Base-by-base conservation (phyloP, 2,329 filamentous ascomycete genomes). In the Neofusicoccum kwambonambiense region DNA sequence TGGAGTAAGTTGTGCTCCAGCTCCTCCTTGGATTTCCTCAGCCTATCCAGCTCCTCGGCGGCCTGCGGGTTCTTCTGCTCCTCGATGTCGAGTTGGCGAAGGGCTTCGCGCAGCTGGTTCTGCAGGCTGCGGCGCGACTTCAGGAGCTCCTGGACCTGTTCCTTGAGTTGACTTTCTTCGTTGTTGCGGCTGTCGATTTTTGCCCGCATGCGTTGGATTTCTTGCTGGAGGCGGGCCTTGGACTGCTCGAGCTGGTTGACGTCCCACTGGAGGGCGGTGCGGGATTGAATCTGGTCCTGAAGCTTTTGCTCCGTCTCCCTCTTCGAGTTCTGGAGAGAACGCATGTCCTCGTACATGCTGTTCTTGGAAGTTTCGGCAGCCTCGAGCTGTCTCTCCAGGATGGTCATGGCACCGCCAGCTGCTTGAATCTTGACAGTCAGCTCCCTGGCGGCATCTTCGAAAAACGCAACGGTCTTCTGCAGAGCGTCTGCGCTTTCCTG, bases 181-280 rank as follows among this genome's bases (percentile, higher is more conserved):
- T 65, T 64, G 22, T 72, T 68, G 3, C 69, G 67, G 15, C 54
- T 62, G 4, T 70, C 66, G 13, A 75, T 64, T 41, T 69, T 69
- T 9, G 49, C 63, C 41, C 72, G 68, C 47, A 74, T 61, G 6
- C 54, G 60, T 4, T 52, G 56, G 11, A 74, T 31, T n/a, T 70
- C 68, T 17, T 68, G 68, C 58, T 75, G 68, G 12, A 76, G 47
- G 4, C 61, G 58, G 12, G 64, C 56, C 7, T 67, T 70, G 12
- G 68, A 67, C 3, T 57, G 62, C 56, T 76, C 72, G 17, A 74
- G 64, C 58, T 74, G 69, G 37, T 70, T 65, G 19, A 75, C 66
- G n/a, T 70, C 47, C 47, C 47, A 56, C 15, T 62, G 41, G 8
- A 62, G 57, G 7, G 49, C 56, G 11, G 52, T 60, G 13, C 60